Evolutionary conservation across 352 stramenopile species (phyloP).

Genomic region (Albugo laibachii): DNA sequence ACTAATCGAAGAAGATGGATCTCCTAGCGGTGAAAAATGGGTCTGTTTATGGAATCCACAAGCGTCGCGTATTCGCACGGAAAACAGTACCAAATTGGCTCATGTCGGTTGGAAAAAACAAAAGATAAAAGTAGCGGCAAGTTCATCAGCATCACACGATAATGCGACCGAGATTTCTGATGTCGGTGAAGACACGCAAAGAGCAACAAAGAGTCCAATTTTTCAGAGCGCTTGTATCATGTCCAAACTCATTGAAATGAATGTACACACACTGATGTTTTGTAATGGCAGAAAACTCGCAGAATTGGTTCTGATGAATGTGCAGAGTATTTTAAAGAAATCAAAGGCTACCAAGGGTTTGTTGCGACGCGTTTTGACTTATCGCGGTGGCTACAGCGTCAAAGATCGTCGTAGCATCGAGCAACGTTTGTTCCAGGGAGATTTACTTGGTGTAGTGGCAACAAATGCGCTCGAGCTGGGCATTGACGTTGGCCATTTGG

Average conservation of each 20-base stretch:
- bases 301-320: constrained; percentile 81
- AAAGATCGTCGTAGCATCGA: constrained; percentile 87
- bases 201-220: constrained; percentile 38
- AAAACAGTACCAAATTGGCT: constrained; percentile 1
- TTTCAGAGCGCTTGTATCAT: constrained; percentile 87
- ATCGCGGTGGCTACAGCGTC: constrained; percentile 91
- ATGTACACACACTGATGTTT: constrained; percentile 90
- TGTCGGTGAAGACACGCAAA: not conserved
- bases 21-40: constrained; percentile 78
- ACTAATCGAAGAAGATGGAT: constrained; percentile 80
- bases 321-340: constrained; percentile 40
- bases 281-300: constrained; percentile 87
- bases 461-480: constrained; percentile 95
- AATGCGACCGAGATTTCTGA: not conserved
- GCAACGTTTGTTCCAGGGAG: constrained; percentile 83
- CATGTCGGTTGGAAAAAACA: not conserved
- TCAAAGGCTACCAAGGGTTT: constrained; percentile 17
- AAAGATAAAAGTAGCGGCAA: constrained; percentile 9
- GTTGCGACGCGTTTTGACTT: constrained; percentile 78
- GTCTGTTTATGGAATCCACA: constrained; percentile 94
- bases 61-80: constrained; percentile 11
- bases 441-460: constrained; percentile 88
- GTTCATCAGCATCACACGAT: constrained; percentile 1
- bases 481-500: constrained; percentile 88
- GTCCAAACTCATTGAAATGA: constrained; percentile 67